Evolutionary conservation across 148 eudicot genomes (phyloP), one percentile per base, ranked within the genome.

Genomic region (Nepenthes gracilis): DNA sequence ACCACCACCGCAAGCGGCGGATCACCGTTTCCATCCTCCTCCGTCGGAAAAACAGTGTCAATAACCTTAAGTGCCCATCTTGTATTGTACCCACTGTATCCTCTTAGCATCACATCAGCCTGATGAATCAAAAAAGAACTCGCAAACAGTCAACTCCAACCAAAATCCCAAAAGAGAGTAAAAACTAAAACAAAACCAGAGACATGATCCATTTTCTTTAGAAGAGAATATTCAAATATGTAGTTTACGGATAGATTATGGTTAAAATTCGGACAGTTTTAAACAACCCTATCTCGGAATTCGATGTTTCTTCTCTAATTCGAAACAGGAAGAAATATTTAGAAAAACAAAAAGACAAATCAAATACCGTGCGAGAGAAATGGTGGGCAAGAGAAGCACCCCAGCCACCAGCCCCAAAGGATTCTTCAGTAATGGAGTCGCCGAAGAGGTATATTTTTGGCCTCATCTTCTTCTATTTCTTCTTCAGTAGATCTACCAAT

Each of bases 51-150:
- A 57, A 85, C 86, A 60, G 55, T 78, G 45, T 83, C 78, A 49
- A 88, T 35, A 53, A 78, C 86, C 69, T 70, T 75, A 5, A 88
- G 57, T 4, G 90, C 96, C 96, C 96, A 92, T 51, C 94, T 75
- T 2, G 97, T 85, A 60, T 85, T 92, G 73, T 92, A 92, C 65
- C 97, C 97, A 68, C 96, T 83, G 65, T 85, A 88, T 33, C 97
- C 97, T 68, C 97, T 78, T 50, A 83, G 54, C 74, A 85, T 72
- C 65, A 92, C 77, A 79, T 92, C 97, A 34, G 68, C 80, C 96
- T 91, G 62, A 1, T 23, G 23, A 23, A 23, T 23, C 23, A 23
- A 23, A 23, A 23, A 23, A 23, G 23, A 23, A 23, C 23, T 23
- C 23, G 23, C 23, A 23, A 23, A 23, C 14, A 35, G 33, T 49